Evolutionary conservation across 192 early-diverging fungal genomes (phyloP).

Genomic region (Backusella morwellensis): DNA sequence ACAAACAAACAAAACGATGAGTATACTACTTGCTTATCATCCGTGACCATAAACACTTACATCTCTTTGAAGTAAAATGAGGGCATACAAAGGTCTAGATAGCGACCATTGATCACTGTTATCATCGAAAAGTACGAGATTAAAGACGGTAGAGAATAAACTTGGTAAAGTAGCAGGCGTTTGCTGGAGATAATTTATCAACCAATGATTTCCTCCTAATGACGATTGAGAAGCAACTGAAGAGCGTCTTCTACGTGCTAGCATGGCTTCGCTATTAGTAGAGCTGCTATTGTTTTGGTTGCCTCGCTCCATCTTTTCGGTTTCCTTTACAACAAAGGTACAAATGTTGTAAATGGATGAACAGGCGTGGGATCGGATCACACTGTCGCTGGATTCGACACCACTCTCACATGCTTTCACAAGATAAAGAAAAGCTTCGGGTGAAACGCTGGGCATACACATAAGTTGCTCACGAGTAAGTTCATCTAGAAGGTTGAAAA

Average conservation of each 20-base stretch:
- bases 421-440: conserved; percentile 63
- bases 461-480: conserved; percentile 68
- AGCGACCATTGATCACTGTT: conserved; percentile 79
- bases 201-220: conserved; percentile 45
- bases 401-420: conserved; percentile 75
- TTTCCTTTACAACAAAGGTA: conserved; percentile 64
- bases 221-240: conserved; percentile 19
- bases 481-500: conserved; percentile 67
- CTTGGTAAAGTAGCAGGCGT: conserved; percentile 63
- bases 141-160: conserved; percentile 65
- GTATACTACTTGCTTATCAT: no score
- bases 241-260: background rate
- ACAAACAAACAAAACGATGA: conserved; percentile 1
- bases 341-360: conserved; percentile 70
- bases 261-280: conserved; percentile 10
- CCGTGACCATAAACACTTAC: conserved; percentile 10
- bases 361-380: conserved; percentile 61
- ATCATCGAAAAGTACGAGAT: conserved; percentile 80
- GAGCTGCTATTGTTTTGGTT: conserved; percentile 24
- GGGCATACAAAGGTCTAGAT: conserved; percentile 74
- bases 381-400: conserved; percentile 56
- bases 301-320: conserved; percentile 10
- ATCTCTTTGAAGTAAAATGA: conserved; percentile 76
- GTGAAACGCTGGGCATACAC: conserved; percentile 55
- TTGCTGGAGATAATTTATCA: conserved; percentile 50